Evolutionary conservation across 352 stramenopile genomes (phyloP), one percentile per base, ranked within the genome.

Genomic region (Pythium guiyangense): DNA sequence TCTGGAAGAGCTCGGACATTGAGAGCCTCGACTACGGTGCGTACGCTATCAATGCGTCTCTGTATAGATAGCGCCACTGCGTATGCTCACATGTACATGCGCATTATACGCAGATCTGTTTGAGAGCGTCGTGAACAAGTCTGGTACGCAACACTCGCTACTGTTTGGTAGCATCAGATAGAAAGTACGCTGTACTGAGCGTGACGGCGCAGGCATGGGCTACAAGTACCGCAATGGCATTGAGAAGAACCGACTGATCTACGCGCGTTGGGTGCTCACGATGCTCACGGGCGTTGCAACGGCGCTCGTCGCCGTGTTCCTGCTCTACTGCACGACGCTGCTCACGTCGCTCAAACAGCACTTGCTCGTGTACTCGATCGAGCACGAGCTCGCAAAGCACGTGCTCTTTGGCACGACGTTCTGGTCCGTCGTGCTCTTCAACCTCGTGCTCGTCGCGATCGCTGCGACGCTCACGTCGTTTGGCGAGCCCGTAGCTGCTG

Each of bases 91-190:
- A 47, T 17, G 18, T 54, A 35, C 12, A n/a, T n/a, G n/a, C n/a
- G n/a, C n/a, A n/a, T n/a, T n/a, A n/a, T n/a, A n/a, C n/a, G n/a
- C n/a, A n/a, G 84, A 94, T 63, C 59, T 89, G 22, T 94, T 94
- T 54, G 84, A 94, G 61, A 92, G 81, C 53, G 80, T 94, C n/a
- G 84, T 92, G 43, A 92, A 94, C 75, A 90, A 91, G 53, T 86
- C 77, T 9, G 67, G 66, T 71, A 57, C 29, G 65, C 35, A 6
- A 29, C 2, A 17, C n/a, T n/a, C n/a, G n/a, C n/a, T 54, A 40
- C 27, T 52, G 18, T 29, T 18, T n/a, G n/a, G n/a, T n/a, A n/a
- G n/a, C n/a, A n/a, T n/a, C n/a, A n/a, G n/a, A n/a, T n/a, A n/a
- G n/a, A n/a, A n/a, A 3, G 29, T 34, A n/a, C n/a, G n/a, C n/a